Evolutionary conservation across 2,329 filamentous ascomycete species (phyloP), one percentile per base, ranked within the genome.

Genomic region (Alternaria brassicicola): DNA sequence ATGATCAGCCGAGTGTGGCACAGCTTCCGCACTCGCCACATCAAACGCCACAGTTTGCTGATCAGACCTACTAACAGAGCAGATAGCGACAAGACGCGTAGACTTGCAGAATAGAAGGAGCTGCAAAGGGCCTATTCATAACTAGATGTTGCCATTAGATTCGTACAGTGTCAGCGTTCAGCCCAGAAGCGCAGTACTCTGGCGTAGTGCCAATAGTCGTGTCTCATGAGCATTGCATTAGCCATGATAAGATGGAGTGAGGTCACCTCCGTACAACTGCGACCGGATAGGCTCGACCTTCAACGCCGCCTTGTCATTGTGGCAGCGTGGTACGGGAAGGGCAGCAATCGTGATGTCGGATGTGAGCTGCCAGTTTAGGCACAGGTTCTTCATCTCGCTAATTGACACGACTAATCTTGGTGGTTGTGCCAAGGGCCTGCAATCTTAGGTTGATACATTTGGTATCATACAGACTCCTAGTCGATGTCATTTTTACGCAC

Each of bases 1-100:
- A 52, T 58, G 63, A 69, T 69, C 60, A 55, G 50, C 67, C 54
- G 38, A 39, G 46, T 65, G 65, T 68, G 67, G 53, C 65, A 66
- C 59, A 63, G 57, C 23, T 42, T 15, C 26, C 28, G n/a, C 45
- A 61, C 45, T 54, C 57, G 57, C 54, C 57, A 60, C 57, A 58
- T 23, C 31, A 15, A 23, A 36, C 51, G 46, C 47, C 50, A 58
- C 57, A 52, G 19, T 30, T n/a, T 51, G 54, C 46, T 47, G 55
- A 58, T 54, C 56, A 36, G 8, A 23, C 38, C 36, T 36, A n/a
- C 23, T 39, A 39, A 31, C 33, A 65, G 46, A 59, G 42, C 50
- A 33, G 33, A 43, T 46, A 25, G 51, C 42, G 30, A 48, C 47
- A 45, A 52, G 65, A 69, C 68, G 69, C 68, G 68, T 71, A 67